Base-by-base conservation (phyloP, 129 eudicot species). In the sunflower (Helianthus annuus) region DNA sequence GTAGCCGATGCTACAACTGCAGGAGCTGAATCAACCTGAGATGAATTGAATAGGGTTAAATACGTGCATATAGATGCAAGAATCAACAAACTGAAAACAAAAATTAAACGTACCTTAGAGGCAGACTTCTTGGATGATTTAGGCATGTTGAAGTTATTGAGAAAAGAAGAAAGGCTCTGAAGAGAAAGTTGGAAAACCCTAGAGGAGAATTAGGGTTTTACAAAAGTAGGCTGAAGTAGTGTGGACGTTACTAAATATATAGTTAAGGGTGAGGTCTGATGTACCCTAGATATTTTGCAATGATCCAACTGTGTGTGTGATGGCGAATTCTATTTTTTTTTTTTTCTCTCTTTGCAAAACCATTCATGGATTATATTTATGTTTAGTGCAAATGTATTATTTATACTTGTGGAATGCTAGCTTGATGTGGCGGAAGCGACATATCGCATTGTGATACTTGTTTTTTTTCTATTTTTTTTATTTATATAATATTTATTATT, bases 101-200 rank as follows among this genome's bases (percentile, higher is more conserved):
- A 40, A 32, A 32, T 2, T 32, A 32, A 32, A 4, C 36, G 48
- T 69, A 86, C 92, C 74, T 87, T 87, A 68, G 83, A 14, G 77
- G 83, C 73, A 51, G 92, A 86, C 75, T 87, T 87, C 89, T 84
- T 86, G 64, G 80, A 7, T 38, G 91, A 83, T 80, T 81, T 87
- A 70, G 83, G 84, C 86, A 83, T 84, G 0, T 6, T 58, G 57
- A 64, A 14, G 86, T 74, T 81, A 48, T 54, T 32, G 58, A 10
- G 57, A n/a, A 24, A 44, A 13, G 14, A 22, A 56, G 36, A 56
- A 4, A 2, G 29, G 24, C 27, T 16, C 24, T 8, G 42, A 29
- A 27, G 8, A 22, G 53, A 66, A 72, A 60, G 49, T 52, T 40
- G 48, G 48, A 76, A 76, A 76, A 76, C 80, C 80, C 80, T 76